These are phyloP conservation scores for Sugiyamaella qingdaonensis DNA, from an alignment of 805 yeast genomes.

Conservation along the genomic window DNA sequence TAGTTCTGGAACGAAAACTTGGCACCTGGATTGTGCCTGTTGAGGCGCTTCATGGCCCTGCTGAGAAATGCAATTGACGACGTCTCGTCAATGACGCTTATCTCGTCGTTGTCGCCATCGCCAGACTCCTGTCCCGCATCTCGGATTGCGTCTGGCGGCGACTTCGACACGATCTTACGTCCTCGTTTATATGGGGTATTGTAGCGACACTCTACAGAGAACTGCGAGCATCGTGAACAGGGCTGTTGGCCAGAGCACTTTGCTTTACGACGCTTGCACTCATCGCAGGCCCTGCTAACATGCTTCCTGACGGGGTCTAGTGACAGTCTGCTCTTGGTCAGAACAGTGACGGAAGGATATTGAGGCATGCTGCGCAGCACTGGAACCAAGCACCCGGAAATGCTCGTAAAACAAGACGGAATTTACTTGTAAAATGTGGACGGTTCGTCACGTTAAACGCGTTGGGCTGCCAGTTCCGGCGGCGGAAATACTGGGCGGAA, in stretches of 20 bases:
- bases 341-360: not conserved
- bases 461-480: too few relatives aligned
- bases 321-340: not conserved
- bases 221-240: not conserved
- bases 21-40: slow-evolving; percentile 3
- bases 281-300: slow-evolving; percentile 10
- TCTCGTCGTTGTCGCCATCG: not conserved
- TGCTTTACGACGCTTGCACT: slow-evolving; percentile 9
- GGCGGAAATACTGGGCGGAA: too few relatives aligned
- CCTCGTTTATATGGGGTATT: slow-evolving; percentile 4
- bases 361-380: not conserved
- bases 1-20: slow-evolving; percentile 8
- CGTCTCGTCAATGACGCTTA: slow-evolving; percentile 1
- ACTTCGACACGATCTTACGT: not conserved
- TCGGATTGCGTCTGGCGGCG: not conserved
- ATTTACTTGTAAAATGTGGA: too few relatives aligned
- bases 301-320: slow-evolving; percentile 1
- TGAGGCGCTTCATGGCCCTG: slow-evolving; percentile 5
- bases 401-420: not conserved
- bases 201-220: not conserved
- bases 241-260: slow-evolving; percentile 8
- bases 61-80: slow-evolving; percentile 7
- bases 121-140: not conserved
- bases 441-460: too few relatives aligned
- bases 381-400: not conserved